Evolutionary conservation across 202 grass and related monocot genomes (phyloP), one percentile per base, ranked within the genome.

Genomic region (Bolboschoenoplectus hybrid): DNA sequence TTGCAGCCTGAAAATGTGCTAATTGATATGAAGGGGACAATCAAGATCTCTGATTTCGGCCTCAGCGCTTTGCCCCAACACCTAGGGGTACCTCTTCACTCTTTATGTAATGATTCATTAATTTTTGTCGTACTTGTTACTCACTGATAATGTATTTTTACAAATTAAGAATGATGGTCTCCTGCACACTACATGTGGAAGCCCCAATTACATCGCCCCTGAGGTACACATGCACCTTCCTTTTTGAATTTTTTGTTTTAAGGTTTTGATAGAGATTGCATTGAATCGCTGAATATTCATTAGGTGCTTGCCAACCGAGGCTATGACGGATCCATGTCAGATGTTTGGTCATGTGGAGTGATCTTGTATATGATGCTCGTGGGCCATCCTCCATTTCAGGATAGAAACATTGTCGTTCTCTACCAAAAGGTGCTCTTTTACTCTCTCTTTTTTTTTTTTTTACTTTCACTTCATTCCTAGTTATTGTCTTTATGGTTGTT

Each of bases 321-420:
- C 61, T 98, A 98, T 0, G 93, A 98, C 68, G 93, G 91, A 41
- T 92, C 93, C 19, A 79, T 92, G 82, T 96, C 93, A 26, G 97
- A 96, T 82, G 85, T 98, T 55, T 98, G 97, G 97, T 98, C 97
- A 17, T 98, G 97, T 85, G 97, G 97, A 85, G 97, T 98, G 58
- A 92, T 98, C 82, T 84, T 98, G 6, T 98, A 90, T 80, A 89
- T 91, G 46, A 94, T 98, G 89, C 93, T 98, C 7, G 87, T 88
- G 3, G 97, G 93, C 19, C 80, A 64, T 84, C 93, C 96, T 81
- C 97, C 93, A 6, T 98, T 98, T 20, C 93, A 96, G 32, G 97
- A 98, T 79, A 84, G 97, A 82, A 98, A 98, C 79, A 83, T 98
- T 46, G 93, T 90, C 63, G 97, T 98, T 79, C 93, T 98, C 58